A percentile compares a stretch with the other conserved stretches of the same genome.
Conservation (phyloP, 306 rosid species). For the Medicago ruthenica region DNA sequence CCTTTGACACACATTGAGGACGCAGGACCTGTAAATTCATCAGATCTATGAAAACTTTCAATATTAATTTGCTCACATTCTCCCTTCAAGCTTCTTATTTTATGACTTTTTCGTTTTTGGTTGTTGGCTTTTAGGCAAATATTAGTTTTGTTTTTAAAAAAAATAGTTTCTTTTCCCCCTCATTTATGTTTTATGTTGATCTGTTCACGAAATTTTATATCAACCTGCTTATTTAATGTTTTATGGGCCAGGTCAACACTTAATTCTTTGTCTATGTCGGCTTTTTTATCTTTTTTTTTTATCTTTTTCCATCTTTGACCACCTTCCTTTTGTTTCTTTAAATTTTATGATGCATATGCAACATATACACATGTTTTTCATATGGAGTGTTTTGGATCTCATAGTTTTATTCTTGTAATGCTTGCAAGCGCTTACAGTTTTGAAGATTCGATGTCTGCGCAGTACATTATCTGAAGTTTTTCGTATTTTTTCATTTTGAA, state of each 20-base stretch:
- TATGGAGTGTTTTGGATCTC: neutral
- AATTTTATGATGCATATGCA: neutral
- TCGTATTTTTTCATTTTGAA: neutral
- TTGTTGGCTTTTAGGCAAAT: neutral
- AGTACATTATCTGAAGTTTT: no score
- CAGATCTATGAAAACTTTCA: neutral
- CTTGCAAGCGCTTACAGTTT: neutral
- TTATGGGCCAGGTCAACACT: neutral
- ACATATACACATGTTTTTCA: neutral
- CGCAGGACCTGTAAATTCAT: neutral
- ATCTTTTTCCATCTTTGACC: no score
- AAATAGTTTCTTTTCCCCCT: neutral
- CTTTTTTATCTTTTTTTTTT: no score
- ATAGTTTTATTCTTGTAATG: neutral
- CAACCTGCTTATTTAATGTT: no score
- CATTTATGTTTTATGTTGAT: neutral
- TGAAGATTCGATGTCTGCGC: no score
- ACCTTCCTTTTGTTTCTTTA: no score
- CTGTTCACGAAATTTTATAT: no score
- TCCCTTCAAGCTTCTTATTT: neutral
- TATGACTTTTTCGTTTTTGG: neutral
- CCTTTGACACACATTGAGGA: neutral
- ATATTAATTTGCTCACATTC: neutral
- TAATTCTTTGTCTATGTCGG: no score
- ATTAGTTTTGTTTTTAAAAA: neutral